Evolutionary conservation across 1,284 basidiomycete genomes (phyloP).

Genomic region (Tilletia setariae): DNA sequence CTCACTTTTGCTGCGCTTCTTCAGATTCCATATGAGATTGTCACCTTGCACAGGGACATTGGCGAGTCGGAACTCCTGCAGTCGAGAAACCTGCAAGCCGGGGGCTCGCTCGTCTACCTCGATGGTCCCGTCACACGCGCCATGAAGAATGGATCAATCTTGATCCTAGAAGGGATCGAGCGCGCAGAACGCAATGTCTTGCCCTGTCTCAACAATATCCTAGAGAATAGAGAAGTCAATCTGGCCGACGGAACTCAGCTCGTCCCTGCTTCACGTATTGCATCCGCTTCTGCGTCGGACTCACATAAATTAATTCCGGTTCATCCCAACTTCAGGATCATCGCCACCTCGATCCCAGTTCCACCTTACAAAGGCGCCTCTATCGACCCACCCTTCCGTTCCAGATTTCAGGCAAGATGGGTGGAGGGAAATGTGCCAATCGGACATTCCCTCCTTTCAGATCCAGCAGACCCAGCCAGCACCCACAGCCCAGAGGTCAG

Average conservation of each 20-base stretch:
- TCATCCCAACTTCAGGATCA: slow-evolving; percentile 54
- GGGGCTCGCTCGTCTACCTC: slow-evolving; percentile 50
- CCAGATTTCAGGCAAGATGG: slow-evolving; percentile 55
- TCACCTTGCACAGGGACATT: slow-evolving; percentile 55
- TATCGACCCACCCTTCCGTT: slow-evolving; percentile 56
- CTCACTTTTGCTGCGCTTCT: slow-evolving; percentile 53
- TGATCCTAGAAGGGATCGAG: slow-evolving; percentile 55
- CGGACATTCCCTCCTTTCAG: not conserved
- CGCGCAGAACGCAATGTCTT: slow-evolving; percentile 53
- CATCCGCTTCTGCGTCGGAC: slow-evolving; percentile 28
- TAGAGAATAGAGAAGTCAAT: slow-evolving; percentile 54
- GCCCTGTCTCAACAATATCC: slow-evolving; percentile 55
- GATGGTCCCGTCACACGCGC: slow-evolving; percentile 55
- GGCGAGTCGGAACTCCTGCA: slow-evolving; percentile 56
- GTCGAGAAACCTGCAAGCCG: slow-evolving; percentile 44
- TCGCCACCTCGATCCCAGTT: slow-evolving; percentile 52
- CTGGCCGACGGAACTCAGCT: slow-evolving; percentile 55
- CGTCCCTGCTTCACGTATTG: slow-evolving; percentile 52
- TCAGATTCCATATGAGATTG: slow-evolving; percentile 53
- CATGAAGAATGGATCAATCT: slow-evolving; percentile 53
- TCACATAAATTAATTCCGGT: slow-evolving; percentile 49
- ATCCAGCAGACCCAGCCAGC: not conserved
- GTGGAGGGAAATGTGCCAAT: slow-evolving; percentile 43
- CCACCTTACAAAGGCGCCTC: slow-evolving; percentile 55
- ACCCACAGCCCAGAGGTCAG: slow-evolving; percentile 3